Evolutionary conservation across 108 stramenopile genomes (phyloP), one percentile per base, ranked within the genome.

Genomic region (Cyclostephanos tholiformis): DNA sequence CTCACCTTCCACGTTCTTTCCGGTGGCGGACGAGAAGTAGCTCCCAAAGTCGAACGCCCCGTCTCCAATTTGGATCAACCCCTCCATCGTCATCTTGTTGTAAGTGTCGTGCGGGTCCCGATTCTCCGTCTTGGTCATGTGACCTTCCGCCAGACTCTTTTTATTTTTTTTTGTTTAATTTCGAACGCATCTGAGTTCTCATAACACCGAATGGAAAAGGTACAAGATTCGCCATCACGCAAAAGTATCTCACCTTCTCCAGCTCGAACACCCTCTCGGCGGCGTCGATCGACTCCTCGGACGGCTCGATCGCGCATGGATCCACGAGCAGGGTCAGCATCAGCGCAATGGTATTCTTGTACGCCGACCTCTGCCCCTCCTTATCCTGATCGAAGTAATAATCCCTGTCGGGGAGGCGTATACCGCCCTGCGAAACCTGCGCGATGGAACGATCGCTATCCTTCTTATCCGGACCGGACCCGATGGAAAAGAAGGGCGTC

Each of bases 361-460:
- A 92, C 19, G 80, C 82, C 39, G 53, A 76, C 11, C 89, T 76
- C 50, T 88, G 82, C 32, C 87, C 88, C 67, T 87, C 80, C 66
- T 92, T 92, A 55, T 92, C 92, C 48, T 90, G 85, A 49, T 93
- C 89, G 72, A 93, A 93, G 66, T 93, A 93, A 75, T 93, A 93
- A 74, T 93, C 92, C 22, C 89, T 74, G 70, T 93, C 92, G 4
- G 89, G 89, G 41, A 93, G 57, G 25, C 81, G 73, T 48, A 93
- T 71, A 11, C 92, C 92, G 20, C 87, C 87, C 64, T 93, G 92
- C 56, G 63, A 65, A 7, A 91, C 46, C 55, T 88, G 83, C 0
- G 60, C 74, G 17, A 89, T 73, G 48, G 81, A 85, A 61, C 85
- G 82, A n/a, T 82, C 73, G 10, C 82, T 78, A 50, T 93, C 79